Evolutionary conservation across 2,329 filamentous ascomycete species (phyloP), one percentile per base, ranked within the genome.

Genomic region (Trichoderma asperellum): DNA sequence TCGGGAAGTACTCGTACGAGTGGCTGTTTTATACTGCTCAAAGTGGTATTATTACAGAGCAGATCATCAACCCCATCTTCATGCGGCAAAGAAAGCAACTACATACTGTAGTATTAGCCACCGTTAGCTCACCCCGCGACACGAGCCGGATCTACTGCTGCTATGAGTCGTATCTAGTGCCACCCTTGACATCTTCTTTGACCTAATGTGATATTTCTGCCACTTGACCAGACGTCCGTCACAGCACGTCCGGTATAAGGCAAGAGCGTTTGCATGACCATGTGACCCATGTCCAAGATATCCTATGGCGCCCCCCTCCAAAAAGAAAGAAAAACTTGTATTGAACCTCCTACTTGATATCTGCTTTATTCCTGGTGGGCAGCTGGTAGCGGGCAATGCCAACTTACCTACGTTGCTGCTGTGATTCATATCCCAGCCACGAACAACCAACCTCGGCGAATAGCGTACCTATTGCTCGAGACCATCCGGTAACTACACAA

Each of bases 61-160:
- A 66, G 63, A 66, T 49, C 63, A 58, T 29, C 37, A 66, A 58
- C 63, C 14, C 37, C 53, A 24, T 49, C 52, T 58, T 57, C 35
- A 47, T 49, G 53, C 37, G 63, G 53, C 27, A 58, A 55, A 49
- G 24, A 58, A 32, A 35, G 29, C 11, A 58, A 53, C 37, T 35
- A 57, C 21, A 35, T 11, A 24, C 24, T 24, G 24, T 24, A 32
- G 34, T 11, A 49, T 27, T 27, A 49, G 63, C 63, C 53, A n/a
- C 27, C 24, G 40, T 37, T 58, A 29, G 53, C 29, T 58, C 63
- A 66, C 53, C n/a, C 18, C 53, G 63, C 63, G 63, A 53, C 37
- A 49, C n/a, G 53, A 58, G 34, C 52, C 63, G 63, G 63, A 66
- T 66, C 63, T 66, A 14, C 61, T 56, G 29, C 35, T 47, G 40